Conservation (phyloP, 306 rosid species). For the Mimosa pudica region DNA sequence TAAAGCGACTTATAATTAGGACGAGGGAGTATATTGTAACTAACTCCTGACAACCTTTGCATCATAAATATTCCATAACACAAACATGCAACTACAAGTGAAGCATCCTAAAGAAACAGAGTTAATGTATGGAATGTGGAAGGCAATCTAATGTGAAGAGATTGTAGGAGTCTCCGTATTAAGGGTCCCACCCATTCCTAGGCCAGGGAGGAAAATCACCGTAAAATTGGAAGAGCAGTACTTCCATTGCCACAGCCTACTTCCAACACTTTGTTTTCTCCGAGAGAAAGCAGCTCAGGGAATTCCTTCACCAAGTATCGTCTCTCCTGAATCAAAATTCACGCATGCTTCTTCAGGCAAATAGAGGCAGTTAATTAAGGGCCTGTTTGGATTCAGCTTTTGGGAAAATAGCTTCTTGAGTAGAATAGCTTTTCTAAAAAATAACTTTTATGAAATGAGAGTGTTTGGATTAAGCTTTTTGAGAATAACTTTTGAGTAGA, state of each 20-base stretch:
- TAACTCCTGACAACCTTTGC: too few relatives aligned
- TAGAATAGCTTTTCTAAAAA: too few relatives aligned
- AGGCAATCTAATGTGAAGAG: background rate
- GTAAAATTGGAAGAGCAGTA: slow-evolving; percentile 76
- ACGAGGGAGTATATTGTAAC: too few relatives aligned
- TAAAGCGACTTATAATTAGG: too few relatives aligned
- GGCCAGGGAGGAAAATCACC: slow-evolving; percentile 44
- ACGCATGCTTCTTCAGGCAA: background rate
- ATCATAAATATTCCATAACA: background rate
- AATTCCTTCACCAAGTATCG: slow-evolving; percentile 87
- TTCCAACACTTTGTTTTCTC: slow-evolving; percentile 62
- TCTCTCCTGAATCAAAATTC: slow-evolving; percentile 61
- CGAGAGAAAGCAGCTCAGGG: slow-evolving; percentile 62
- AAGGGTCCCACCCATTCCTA: background rate
- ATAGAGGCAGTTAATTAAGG: background rate
- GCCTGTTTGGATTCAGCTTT: background rate
- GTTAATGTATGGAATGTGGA: background rate
- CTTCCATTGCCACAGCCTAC: slow-evolving; percentile 96
- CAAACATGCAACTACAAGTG: background rate
- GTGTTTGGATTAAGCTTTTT: too few relatives aligned
- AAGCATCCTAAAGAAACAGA: background rate
- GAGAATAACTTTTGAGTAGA: too few relatives aligned
- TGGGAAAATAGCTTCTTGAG: too few relatives aligned
- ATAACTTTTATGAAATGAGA: too few relatives aligned
- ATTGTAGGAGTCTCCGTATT: background rate